Percentiles rank a stretch among this genome's conserved stretches.
Conservation (phyloP, 176 grass and related monocot species). For the Tuctoria greenei region DNA sequence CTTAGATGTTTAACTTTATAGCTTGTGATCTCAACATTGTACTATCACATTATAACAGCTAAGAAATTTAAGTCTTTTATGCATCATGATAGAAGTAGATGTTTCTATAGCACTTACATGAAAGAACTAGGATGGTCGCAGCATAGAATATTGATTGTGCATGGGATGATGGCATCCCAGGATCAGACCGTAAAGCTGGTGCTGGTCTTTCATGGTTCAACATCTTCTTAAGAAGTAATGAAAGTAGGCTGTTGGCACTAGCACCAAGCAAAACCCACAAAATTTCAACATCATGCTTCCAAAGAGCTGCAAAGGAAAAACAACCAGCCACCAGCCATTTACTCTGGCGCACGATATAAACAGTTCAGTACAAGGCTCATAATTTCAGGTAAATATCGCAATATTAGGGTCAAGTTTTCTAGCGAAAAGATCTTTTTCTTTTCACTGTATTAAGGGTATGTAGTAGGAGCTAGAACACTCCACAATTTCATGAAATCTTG, state of each 20-base stretch:
- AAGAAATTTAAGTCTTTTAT: background rate
- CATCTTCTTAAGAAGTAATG: slow-evolving; percentile 55
- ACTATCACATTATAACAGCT: background rate
- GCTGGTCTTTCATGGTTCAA: slow-evolving; percentile 78
- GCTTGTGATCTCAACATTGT: background rate
- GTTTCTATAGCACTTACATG: slow-evolving; percentile 54
- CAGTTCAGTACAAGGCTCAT: slow-evolving; percentile 13
- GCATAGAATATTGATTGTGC: slow-evolving; percentile 89
- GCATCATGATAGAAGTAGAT: background rate
- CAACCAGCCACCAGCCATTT: slow-evolving; percentile 73
- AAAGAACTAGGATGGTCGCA: slow-evolving; percentile 51
- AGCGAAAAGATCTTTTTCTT: slow-evolving; percentile 7
- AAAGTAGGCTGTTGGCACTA: slow-evolving; percentile 54
- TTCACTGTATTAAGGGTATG: background rate
- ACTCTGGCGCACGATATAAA: slow-evolving; percentile 44
- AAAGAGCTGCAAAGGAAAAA: slow-evolving; percentile 55
- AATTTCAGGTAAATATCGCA: slow-evolving; percentile 9
- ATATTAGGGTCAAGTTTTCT: slow-evolving; percentile 6
- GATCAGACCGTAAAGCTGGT: slow-evolving; percentile 68
- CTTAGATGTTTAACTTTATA: background rate
- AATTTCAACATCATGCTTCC: slow-evolving; percentile 73
- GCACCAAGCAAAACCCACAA: slow-evolving; percentile 67
- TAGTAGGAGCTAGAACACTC: background rate
- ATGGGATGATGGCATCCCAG: slow-evolving; percentile 95
- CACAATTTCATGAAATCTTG: background rate